A percentile compares a stretch with the other conserved stretches of the same genome.
Conservation (phyloP, 176 grass and related monocot genomes). For the Phoenix dactylifera region DNA sequence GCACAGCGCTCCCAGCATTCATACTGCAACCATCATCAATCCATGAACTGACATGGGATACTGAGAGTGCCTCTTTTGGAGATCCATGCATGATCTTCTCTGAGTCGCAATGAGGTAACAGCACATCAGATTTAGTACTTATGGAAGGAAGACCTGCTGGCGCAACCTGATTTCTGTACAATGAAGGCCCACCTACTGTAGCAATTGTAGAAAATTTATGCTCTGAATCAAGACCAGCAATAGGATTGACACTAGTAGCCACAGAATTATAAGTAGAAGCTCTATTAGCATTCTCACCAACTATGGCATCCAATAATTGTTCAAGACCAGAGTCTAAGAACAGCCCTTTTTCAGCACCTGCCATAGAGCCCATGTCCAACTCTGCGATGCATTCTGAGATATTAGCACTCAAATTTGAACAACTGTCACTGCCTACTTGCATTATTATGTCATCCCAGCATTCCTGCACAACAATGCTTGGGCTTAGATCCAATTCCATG, state of each 20-base stretch:
- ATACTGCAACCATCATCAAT: constrained; percentile 80
- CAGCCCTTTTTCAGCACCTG: constrained; percentile 26
- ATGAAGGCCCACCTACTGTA: constrained; percentile 26
- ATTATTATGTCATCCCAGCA: constrained; percentile 49
- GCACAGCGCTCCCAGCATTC: constrained; percentile 49
- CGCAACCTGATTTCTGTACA: constrained; percentile 22
- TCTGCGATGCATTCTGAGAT: constrained; percentile 27
- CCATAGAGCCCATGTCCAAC: constrained; percentile 20
- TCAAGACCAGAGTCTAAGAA: constrained; percentile 57
- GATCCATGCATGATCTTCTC: constrained; percentile 28
- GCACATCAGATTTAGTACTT: constrained; percentile 24
- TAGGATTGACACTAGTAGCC: constrained; percentile 11
- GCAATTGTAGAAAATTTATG: constrained; percentile 27
- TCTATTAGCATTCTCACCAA: constrained; percentile 24
- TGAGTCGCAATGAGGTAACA: neutral
- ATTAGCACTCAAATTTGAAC: constrained; percentile 31
- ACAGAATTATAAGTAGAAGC: constrained; percentile 7
- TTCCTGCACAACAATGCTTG: constrained; percentile 33
- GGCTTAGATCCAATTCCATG: constrained; percentile 33
- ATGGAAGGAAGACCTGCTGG: constrained; percentile 28
- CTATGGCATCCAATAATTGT: constrained; percentile 46
- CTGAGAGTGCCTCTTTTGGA: constrained; percentile 25
- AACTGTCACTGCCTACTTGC: constrained; percentile 17
- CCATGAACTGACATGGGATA: constrained; percentile 36
- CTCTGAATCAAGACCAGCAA: constrained; percentile 20